A percentile compares a stretch with the other conserved stretches of the same genome.
phyloP scores from a whole-genome alignment of 495 filamentous ascomycete species.

The Hypomontagnella submonticulosa region DNA sequence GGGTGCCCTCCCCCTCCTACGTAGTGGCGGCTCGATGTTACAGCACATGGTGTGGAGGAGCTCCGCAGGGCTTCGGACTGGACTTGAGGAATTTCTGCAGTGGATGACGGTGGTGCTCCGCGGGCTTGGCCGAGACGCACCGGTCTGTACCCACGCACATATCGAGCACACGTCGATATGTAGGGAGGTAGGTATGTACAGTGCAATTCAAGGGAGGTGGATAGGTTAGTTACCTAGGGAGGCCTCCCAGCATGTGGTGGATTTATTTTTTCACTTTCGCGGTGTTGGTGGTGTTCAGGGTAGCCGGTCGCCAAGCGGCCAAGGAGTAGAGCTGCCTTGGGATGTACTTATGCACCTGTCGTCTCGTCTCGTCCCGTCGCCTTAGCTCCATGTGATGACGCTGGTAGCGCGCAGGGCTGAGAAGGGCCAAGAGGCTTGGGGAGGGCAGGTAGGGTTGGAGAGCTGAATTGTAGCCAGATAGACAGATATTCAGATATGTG shows the following conservation, averaged over 20 bases:
- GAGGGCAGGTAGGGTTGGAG: constrained; percentile 13
- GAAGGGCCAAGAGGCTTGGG: constrained; percentile 26
- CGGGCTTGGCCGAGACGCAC: constrained; percentile 8
- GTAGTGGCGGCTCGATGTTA: constrained; percentile 11
- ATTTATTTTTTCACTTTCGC: background rate
- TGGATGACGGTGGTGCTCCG: constrained; percentile 4
- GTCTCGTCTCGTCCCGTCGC: constrained; percentile 17
- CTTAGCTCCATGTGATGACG: constrained; percentile 24
- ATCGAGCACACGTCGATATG: background rate
- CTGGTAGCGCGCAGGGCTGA: constrained; percentile 37
- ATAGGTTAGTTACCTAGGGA: constrained; percentile 4
- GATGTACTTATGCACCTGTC: background rate
- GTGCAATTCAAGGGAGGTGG: background rate
- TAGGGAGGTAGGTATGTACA: background rate
- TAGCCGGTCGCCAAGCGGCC: background rate
- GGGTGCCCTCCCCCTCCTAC: background rate
- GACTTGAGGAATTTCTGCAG: background rate
- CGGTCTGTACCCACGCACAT: too few species aligned
- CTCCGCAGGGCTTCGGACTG: background rate
- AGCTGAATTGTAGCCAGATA: background rate
- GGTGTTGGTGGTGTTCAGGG: constrained; percentile 1
- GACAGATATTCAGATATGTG: constrained; percentile 4
- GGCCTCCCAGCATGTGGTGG: constrained; percentile 25
- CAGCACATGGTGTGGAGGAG: constrained; percentile 18
- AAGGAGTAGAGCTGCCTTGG: background rate